Percentiles rank a stretch among this genome's conserved stretches.
Evolutionary conservation across 2,329 filamentous ascomycete species (phyloP).

Genomic region (Xylariales sp.): DNA sequence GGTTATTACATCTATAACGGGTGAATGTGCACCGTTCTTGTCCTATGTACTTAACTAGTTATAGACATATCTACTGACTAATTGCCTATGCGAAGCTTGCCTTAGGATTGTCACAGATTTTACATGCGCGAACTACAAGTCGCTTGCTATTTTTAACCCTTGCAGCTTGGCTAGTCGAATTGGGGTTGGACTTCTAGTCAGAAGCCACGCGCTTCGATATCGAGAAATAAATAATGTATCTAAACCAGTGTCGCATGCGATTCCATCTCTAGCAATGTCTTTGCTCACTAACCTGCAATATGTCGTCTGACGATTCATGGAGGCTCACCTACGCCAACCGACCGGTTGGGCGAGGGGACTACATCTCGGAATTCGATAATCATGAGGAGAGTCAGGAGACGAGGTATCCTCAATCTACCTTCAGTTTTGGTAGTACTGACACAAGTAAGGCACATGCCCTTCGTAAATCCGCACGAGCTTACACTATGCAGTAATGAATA

Average conservation of each 20-base stretch:
- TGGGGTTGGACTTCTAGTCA: not conserved
- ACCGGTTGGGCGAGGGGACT: too few relatives aligned
- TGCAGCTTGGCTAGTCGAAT: not conserved
- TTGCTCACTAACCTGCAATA: not conserved
- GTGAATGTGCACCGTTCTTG: too few relatives aligned
- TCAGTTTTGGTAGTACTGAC: not conserved
- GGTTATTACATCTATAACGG: too few relatives aligned
- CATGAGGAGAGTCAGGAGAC: not conserved
- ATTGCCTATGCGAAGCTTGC: not conserved
- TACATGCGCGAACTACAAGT: not conserved
- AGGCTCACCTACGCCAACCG: not conserved
- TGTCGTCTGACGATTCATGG: slow-evolving; percentile 3
- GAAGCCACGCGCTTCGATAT: not conserved
- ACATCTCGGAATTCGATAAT: not conserved
- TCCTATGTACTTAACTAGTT: too few relatives aligned
- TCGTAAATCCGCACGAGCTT: not conserved
- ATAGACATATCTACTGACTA: too few relatives aligned
- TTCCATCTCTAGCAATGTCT: not conserved
- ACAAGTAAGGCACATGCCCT: not conserved
- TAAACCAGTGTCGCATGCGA: not conserved
- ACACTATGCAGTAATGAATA: not conserved
- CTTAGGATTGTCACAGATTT: not conserved
- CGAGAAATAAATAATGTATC: not conserved
- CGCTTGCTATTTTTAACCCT: slow-evolving; percentile 1
- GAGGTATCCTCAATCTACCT: not conserved